Evolutionary conservation across 768 basidiomycete genomes (phyloP).

Genomic region (Phylloporus sp.): DNA sequence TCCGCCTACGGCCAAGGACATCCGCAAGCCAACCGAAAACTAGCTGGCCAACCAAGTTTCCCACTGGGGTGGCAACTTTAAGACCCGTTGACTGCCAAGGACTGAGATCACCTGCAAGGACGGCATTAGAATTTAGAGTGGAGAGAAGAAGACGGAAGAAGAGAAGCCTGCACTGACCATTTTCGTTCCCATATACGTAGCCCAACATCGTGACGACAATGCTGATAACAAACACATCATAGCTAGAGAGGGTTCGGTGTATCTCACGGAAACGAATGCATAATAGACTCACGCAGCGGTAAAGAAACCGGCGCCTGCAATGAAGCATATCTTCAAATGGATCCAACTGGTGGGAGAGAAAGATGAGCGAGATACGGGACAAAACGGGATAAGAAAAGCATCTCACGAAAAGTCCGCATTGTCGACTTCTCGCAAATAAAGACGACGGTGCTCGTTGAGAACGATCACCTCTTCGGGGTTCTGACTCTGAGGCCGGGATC

Average conservation of each 20-base stretch:
- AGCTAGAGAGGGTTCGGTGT: conserved; percentile 28
- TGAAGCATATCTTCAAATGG: conserved; percentile 69
- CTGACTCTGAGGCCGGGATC: not conserved
- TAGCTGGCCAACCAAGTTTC: conserved; percentile 67
- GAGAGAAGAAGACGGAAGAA: not conserved
- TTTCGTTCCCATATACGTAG: conserved; percentile 58
- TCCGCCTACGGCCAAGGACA: conserved; percentile 65
- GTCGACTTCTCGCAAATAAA: conserved; percentile 79
- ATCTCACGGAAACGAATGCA: not conserved
- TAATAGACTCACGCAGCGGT: conserved; percentile 60
- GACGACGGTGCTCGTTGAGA: conserved; percentile 66
- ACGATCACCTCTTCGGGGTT: conserved; percentile 8
- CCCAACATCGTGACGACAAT: conserved; percentile 81
- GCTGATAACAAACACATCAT: conserved; percentile 87
- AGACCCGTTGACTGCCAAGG: conserved; percentile 68
- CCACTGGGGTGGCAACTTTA: conserved; percentile 72
- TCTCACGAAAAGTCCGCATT: conserved; percentile 76
- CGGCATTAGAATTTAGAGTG: not conserved
- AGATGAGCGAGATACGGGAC: not conserved
- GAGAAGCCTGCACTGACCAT: conserved; percentile 3
- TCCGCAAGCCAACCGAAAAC: conserved; percentile 78
- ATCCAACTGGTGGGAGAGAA: conserved; percentile 60
- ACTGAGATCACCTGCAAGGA: conserved; percentile 29
- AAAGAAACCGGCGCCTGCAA: conserved; percentile 83
- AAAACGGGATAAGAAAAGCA: conserved; percentile 2